These are phyloP conservation scores for Salvia splendens DNA, from an alignment of 257 asterid species.

Conservation along the genomic window DNA sequence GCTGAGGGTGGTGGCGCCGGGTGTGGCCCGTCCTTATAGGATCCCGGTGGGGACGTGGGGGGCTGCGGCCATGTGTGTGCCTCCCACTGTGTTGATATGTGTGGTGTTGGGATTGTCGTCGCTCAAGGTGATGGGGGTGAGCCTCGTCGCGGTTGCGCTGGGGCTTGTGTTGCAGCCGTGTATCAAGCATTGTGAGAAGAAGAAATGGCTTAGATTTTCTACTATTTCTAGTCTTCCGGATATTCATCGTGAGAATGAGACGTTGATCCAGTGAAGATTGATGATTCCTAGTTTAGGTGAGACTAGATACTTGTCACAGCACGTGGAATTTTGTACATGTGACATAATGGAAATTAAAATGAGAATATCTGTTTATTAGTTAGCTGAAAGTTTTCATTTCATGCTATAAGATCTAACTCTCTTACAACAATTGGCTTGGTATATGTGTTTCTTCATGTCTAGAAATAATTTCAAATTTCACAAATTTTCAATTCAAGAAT, in stretches of 20 bases:
- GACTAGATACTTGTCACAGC: neutral
- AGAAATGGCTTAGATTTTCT: slow-evolving; percentile 58
- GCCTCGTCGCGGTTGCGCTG: slow-evolving; percentile 49
- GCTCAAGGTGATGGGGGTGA: slow-evolving; percentile 43
- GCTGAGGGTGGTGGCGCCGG: slow-evolving; percentile 52
- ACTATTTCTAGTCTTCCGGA: slow-evolving; percentile 54
- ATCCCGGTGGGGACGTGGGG: slow-evolving; percentile 64
- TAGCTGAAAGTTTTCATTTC: too few relatives aligned
- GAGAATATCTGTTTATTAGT: too few relatives aligned
- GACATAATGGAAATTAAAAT: too few relatives aligned
- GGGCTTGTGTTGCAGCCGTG: slow-evolving; percentile 60
- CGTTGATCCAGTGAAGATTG: slow-evolving; percentile 26
- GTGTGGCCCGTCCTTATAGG: slow-evolving; percentile 57
- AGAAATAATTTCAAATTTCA: too few relatives aligned
- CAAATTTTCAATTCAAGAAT: too few relatives aligned
- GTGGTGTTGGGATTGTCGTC: slow-evolving; percentile 54
- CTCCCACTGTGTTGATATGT: slow-evolving; percentile 52
- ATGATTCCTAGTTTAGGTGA: slow-evolving; percentile 6
- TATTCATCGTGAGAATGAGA: slow-evolving; percentile 32
- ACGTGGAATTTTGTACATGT: too few relatives aligned
- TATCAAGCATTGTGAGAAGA: slow-evolving; percentile 50
- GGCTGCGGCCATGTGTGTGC: slow-evolving; percentile 51
- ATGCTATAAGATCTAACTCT: too few relatives aligned
- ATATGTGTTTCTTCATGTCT: too few relatives aligned
- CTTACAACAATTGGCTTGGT: too few relatives aligned